Evolutionary conservation across 1,139 yeast genomes (phyloP).

Genomic region (Entelexis paramagnoliae): DNA sequence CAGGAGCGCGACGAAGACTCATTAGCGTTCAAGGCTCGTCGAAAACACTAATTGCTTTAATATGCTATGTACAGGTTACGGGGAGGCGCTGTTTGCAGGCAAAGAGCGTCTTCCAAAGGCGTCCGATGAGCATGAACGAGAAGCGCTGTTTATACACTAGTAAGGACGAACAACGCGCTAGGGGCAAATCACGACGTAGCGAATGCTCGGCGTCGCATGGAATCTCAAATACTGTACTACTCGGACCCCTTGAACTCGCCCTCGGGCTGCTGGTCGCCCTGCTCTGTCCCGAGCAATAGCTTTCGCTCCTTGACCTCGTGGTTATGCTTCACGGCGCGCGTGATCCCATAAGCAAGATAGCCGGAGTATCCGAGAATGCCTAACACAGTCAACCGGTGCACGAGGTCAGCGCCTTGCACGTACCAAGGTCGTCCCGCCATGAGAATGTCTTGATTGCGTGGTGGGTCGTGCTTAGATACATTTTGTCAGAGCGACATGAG

Average conservation of each 20-base stretch:
- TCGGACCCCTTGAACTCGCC: neutral
- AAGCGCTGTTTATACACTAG: too few relatives aligned
- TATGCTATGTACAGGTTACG: neutral
- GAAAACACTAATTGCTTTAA: neutral
- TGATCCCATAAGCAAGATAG: constrained; percentile 25
- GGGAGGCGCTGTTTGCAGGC: too few relatives aligned
- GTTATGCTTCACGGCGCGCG: constrained; percentile 16
- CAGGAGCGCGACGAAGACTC: neutral
- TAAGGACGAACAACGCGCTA: too few relatives aligned
- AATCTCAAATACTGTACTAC: too few relatives aligned
- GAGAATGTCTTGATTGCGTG: neutral
- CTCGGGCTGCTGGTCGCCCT: neutral
- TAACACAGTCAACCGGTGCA: constrained; percentile 72
- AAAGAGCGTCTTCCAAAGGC: too few relatives aligned
- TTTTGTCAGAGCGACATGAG: constrained; percentile 1
- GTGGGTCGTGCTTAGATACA: neutral
- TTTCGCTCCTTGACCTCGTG: constrained; percentile 15
- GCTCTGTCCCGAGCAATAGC: constrained; percentile 5
- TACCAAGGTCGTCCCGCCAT: constrained; percentile 57
- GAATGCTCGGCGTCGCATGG: too few relatives aligned
- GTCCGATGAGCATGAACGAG: too few relatives aligned
- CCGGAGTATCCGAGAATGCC: constrained; percentile 64
- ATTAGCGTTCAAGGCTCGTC: neutral
- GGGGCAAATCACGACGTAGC: too few relatives aligned
- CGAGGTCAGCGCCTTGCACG: constrained; percentile 64